phyloP scores from a whole-genome alignment of 1,139 yeast species.

The Wickerhamiella pararugosa region DNA sequence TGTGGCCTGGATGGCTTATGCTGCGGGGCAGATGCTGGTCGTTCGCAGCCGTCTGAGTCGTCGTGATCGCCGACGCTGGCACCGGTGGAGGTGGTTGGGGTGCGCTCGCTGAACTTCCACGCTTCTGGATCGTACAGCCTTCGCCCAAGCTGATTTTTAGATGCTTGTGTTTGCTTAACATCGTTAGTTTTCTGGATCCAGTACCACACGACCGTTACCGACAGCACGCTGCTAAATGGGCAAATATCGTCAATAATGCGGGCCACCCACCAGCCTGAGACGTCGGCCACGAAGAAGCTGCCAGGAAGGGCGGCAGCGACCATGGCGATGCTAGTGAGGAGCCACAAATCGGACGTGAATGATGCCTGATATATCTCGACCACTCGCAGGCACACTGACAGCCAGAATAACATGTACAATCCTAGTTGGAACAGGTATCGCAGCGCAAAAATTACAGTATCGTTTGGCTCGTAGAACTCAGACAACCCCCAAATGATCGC shows the following conservation, averaged over 20 bases:
- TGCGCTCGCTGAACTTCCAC: not conserved
- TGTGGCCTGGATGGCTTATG: too few species aligned
- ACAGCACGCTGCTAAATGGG: conserved; percentile 49
- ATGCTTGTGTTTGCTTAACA: conserved; percentile 44
- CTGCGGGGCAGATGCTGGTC: too few species aligned
- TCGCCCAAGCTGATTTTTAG: conserved; percentile 61
- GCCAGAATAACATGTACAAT: conserved; percentile 56
- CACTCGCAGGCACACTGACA: conserved; percentile 29
- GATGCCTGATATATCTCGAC: conserved; percentile 18
- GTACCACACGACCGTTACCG: conserved; percentile 71
- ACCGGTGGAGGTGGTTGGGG: not conserved
- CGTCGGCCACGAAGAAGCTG: conserved; percentile 62
- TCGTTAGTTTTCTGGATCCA: conserved; percentile 58
- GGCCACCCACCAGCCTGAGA: conserved; percentile 56
- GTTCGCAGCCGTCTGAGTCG: too few species aligned
- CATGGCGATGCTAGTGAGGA: conserved; percentile 36
- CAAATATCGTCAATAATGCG: conserved; percentile 61
- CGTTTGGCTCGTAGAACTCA: conserved; percentile 35
- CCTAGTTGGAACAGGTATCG: conserved; percentile 66
- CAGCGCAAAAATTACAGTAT: conserved; percentile 51
- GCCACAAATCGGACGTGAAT: conserved; percentile 30
- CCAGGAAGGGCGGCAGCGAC: conserved; percentile 35
- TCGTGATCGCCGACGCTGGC: too few species aligned
- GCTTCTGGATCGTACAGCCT: conserved; percentile 54
- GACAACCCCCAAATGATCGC: conserved; percentile 61